These are phyloP conservation scores for Sphaerostilbella broomeana DNA, from an alignment of 2,329 filamentous ascomycete species.

Conservation along the genomic window DNA sequence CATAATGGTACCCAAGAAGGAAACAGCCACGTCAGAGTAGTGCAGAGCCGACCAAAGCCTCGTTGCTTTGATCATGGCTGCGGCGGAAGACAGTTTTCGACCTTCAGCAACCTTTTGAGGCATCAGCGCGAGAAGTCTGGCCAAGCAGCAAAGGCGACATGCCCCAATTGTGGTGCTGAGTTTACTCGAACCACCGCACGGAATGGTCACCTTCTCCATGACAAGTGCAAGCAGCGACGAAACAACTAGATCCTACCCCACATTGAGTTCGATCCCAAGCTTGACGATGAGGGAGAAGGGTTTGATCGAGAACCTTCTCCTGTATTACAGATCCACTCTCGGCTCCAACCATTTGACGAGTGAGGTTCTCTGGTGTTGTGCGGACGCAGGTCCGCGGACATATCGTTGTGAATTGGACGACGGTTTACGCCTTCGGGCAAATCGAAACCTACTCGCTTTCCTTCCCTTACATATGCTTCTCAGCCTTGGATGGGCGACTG, in stretches of 20 bases:
- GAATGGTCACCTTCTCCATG: constrained; percentile 78
- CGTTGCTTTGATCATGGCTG: constrained; percentile 97
- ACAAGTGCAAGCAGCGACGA: constrained; percentile 75
- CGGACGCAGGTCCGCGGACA: constrained; percentile 9
- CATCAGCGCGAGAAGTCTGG: constrained; percentile 94
- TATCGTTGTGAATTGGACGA: constrained; percentile 11
- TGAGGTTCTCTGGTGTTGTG: constrained; percentile 7
- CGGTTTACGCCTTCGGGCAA: too few relatives aligned
- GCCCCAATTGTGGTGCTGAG: constrained; percentile 85
- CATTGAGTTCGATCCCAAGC: constrained; percentile 14
- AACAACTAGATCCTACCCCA: constrained; percentile 18
- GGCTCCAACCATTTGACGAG: constrained; percentile 1
- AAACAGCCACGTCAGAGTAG: constrained; percentile 54
- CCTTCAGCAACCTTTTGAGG: constrained; percentile 87
- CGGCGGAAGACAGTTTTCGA: constrained; percentile 91
- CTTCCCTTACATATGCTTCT: too few relatives aligned
- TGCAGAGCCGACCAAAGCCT: constrained; percentile 79
- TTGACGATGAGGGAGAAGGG: constrained; percentile 10
- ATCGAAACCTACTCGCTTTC: too few relatives aligned
- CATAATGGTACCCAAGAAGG: constrained; percentile 29
- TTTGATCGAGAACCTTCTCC: neutral
- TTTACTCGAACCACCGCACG: constrained; percentile 85
- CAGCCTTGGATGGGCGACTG: too few relatives aligned
- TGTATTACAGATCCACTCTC: constrained; percentile 4
- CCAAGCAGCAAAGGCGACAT: constrained; percentile 80